Percentiles rank a stretch among this genome's conserved stretches.
Conservation (phyloP, 371 early-diverging fungal genomes). For the Gilbertella persicaria region DNA sequence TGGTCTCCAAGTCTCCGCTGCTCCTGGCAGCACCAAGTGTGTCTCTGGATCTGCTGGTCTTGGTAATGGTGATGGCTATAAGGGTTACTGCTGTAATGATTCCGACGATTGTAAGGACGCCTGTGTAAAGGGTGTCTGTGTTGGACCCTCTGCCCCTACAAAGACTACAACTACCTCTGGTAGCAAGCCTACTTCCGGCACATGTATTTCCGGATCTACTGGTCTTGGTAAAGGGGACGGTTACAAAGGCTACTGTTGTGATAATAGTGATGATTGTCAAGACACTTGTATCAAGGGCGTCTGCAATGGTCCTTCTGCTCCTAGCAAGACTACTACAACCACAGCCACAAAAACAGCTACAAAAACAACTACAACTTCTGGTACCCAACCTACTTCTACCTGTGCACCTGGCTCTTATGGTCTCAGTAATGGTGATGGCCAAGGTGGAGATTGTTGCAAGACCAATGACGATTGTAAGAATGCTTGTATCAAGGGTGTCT, state of each 20-base stretch:
- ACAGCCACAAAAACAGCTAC: too few relatives aligned
- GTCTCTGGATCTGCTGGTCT: not conserved
- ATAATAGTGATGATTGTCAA: constrained; percentile 6
- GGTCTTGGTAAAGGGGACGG: constrained; percentile 13
- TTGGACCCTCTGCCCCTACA: not conserved
- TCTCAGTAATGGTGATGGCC: not conserved
- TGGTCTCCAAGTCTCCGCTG: constrained; percentile 2
- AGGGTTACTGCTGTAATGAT: constrained; percentile 1
- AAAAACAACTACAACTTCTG: constrained; percentile 1
- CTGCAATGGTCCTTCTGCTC: constrained; percentile 1
- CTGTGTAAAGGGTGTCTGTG: not conserved
- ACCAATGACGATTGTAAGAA: constrained; percentile 10
- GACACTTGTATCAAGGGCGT: constrained; percentile 1
- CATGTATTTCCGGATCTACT: constrained; percentile 4
- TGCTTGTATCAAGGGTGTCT: constrained; percentile 6
- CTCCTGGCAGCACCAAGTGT: not conserved
- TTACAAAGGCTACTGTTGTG: constrained; percentile 15
- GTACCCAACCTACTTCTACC: constrained; percentile 3
- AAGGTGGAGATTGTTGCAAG: constrained; percentile 11
- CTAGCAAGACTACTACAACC: constrained; percentile 2
- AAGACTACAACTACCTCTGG: not conserved
- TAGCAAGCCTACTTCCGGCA: not conserved
- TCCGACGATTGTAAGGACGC: constrained; percentile 3
- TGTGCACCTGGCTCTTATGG: constrained; percentile 10
- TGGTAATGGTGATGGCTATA: constrained; percentile 5